Conservation (phyloP, 108 stramenopile species). For the Epithemia pelagica region DNA sequence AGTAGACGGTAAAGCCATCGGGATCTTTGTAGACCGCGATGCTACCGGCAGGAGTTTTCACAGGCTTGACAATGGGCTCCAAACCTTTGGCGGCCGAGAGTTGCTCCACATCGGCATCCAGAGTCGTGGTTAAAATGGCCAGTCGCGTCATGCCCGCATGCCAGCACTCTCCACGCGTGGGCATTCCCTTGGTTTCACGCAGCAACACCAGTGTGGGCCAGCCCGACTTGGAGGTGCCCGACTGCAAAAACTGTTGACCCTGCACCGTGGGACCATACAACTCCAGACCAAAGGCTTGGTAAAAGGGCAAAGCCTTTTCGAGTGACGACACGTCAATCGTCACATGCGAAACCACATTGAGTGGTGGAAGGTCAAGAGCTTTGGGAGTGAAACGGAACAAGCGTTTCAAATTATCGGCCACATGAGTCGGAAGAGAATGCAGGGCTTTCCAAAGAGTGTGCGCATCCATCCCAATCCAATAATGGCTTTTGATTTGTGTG, state of each 20-base stretch:
- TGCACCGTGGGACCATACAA: too few relatives aligned
- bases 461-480: conserved; percentile 15
- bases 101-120: not conserved
- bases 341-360: too few relatives aligned
- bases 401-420: conserved; percentile 1
- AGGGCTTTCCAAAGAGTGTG: conserved; percentile 13
- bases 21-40: not conserved
- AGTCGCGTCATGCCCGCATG: not conserved
- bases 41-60: not conserved
- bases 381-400: not conserved
- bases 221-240: not conserved
- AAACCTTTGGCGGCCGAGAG: too few relatives aligned
- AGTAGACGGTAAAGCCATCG: not conserved
- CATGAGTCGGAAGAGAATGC: not conserved
- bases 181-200: not conserved
- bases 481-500: not conserved
- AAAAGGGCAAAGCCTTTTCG: too few relatives aligned
- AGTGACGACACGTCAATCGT: too few relatives aligned
- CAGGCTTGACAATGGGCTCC: not conserved
- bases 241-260: not conserved
- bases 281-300: too few relatives aligned
- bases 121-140: not conserved
- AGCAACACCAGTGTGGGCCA: not conserved
- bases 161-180: not conserved
- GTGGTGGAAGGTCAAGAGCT: too few relatives aligned